Percentiles rank a stretch among this genome's conserved stretches.
These are phyloP conservation scores for Malus sieversii DNA, from an alignment of 306 rosid species.

Conservation along the genomic window DNA sequence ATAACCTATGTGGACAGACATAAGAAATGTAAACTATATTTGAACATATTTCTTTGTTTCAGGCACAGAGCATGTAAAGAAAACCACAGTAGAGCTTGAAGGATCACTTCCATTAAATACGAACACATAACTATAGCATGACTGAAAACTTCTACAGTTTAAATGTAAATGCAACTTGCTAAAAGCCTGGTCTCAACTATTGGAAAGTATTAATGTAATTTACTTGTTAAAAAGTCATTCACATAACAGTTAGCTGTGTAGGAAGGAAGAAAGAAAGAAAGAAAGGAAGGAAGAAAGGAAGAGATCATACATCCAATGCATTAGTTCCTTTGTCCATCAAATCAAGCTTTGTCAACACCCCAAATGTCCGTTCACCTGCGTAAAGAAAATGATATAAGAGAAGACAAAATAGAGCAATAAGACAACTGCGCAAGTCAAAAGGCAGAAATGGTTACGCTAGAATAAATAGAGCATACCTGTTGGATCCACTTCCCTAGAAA, in stretches of 20 bases:
- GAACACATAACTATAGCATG: background rate
- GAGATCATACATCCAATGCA: slow-evolving; percentile 62
- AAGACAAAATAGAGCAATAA: background rate
- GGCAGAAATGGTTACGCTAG: background rate
- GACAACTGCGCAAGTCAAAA: background rate
- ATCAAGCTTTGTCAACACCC: slow-evolving; percentile 88
- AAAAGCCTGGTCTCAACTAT: background rate
- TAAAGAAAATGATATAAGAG: slow-evolving; percentile 7
- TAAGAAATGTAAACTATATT: background rate
- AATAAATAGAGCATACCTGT: slow-evolving; percentile 34
- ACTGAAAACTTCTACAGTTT: background rate
- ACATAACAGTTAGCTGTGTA: background rate
- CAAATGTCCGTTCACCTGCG: slow-evolving; percentile 82
- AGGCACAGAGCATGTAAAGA: background rate
- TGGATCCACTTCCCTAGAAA: slow-evolving; percentile 84
- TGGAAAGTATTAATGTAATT: background rate
- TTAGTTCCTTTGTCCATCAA: slow-evolving; percentile 98
- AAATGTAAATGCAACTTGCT: background rate
- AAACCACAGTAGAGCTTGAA: background rate
- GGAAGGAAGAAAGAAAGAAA: background rate
- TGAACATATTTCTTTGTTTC: background rate
- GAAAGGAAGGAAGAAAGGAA: background rate
- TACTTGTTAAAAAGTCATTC: background rate
- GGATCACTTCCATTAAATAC: background rate
- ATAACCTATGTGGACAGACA: slow-evolving; percentile 47